Conservation (phyloP, 495 filamentous ascomycete species). For the Xylaria scruposa region DNA sequence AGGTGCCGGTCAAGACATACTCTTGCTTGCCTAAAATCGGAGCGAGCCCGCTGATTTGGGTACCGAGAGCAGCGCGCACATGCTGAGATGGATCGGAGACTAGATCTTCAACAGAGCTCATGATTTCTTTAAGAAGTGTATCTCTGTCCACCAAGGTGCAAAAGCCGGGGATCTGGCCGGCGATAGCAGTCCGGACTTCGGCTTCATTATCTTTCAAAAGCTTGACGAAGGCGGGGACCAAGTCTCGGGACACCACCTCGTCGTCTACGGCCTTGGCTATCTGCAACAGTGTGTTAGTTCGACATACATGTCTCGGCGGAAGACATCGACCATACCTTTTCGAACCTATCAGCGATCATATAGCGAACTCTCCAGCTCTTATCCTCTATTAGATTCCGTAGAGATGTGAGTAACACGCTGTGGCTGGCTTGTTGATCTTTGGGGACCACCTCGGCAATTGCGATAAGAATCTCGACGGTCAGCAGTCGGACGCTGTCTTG, state of each 20-base stretch:
- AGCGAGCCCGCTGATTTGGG: conserved; percentile 95
- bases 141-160: conserved; percentile 85
- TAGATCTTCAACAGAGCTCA: conserved; percentile 94
- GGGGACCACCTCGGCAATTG: conserved; percentile 95
- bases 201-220: conserved; percentile 96
- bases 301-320: background rate
- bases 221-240: conserved; percentile 97
- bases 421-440: conserved; percentile 98
- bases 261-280: conserved; percentile 98
- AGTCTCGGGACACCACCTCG: conserved; percentile 90
- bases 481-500: conserved; percentile 96
- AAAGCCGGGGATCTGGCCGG: conserved; percentile 97
- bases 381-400: conserved; percentile 93
- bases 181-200: conserved; percentile 95
- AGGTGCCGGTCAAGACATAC: conserved; percentile 58
- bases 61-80: conserved; percentile 92
- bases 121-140: conserved; percentile 92
- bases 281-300: conserved; percentile 53
- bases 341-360: conserved; percentile 98
- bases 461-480: conserved; percentile 94
- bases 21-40: conserved; percentile 98
- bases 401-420: conserved; percentile 84
- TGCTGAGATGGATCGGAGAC: conserved; percentile 96
- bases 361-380: conserved; percentile 99
- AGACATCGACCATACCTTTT: conserved; percentile 70